Evolutionary conservation across 208 protist genomes (phyloP).

Genomic region (Trypanosoma congolense): DNA sequence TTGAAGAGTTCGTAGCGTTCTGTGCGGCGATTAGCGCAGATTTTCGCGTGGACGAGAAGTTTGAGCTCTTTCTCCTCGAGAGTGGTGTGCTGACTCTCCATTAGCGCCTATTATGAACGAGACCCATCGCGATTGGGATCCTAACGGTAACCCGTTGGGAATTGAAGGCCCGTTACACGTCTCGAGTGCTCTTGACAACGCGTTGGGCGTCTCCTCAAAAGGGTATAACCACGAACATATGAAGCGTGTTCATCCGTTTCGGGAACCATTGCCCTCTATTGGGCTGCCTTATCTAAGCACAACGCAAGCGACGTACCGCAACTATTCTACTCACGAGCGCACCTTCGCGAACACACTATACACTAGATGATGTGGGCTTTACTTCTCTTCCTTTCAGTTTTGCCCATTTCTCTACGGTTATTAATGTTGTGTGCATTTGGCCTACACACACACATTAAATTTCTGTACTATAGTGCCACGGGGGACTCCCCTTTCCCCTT

Average conservation of each 20-base stretch:
- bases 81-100: conserved; percentile 64
- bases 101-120: conserved; percentile 47
- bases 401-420: too few species aligned
- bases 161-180: conserved; percentile 50
- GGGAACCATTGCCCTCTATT: conserved; percentile 68
- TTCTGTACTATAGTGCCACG: too few species aligned
- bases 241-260: conserved; percentile 59
- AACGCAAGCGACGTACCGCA: conserved; percentile 37
- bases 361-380: conserved; percentile 1
- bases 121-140: conserved; percentile 70
- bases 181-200: conserved; percentile 50
- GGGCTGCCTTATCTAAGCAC: conserved; percentile 46
- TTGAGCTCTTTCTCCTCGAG: conserved; percentile 57
- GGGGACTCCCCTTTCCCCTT: too few species aligned
- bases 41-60: conserved; percentile 60
- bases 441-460: too few species aligned
- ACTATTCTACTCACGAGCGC: conserved; percentile 20
- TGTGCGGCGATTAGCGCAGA: conserved; percentile 63
- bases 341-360: conserved; percentile 13
- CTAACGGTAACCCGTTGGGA: conserved; percentile 59
- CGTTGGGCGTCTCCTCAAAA: conserved; percentile 48
- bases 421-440: too few species aligned
- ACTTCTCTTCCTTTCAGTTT: not conserved
- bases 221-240: conserved; percentile 79
- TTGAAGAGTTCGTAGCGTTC: conserved; percentile 70